Base-by-base conservation (phyloP, 1,284 basidiomycete species). In the Sparassis latifolia region DNA sequence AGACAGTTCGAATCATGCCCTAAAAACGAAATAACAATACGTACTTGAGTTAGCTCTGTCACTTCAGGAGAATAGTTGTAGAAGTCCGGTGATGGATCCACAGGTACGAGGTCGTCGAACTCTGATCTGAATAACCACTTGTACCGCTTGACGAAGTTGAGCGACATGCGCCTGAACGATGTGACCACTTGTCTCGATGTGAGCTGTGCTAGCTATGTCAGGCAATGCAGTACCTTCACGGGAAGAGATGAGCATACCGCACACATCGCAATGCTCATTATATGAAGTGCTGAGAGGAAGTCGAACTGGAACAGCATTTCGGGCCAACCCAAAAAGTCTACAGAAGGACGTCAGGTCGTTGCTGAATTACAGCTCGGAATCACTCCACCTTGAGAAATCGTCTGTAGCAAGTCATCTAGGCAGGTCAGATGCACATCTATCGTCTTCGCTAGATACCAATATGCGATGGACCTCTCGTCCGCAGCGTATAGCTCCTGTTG, bases 401-500 rank as follows among this genome's bases (percentile, higher is more conserved):
- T 61, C 2, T 57, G 52, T 20, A 75, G 51, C 41, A 89, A 49
- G 12, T 70, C 63, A 45, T 84, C 78, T 51, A 88, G 63, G 52
- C 73, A 75, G 3, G 64, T 62, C 7, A 85, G 58, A 57, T 88
- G 79, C n/a, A 65, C 63, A 27, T 80, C 75, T 2, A 84, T 65
- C 1, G 89, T 72, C 42, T 75, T 71, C 1, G 74, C 60, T 5
- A 74, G 67, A 59, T 89, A 86, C 84, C 87, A 90, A 67, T 90
- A 90, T 3, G 86, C 81, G 55, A 86, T 78, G 0, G 83, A 71
- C 41, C 72, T 76, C 60, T 92, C 89, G 40, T 84, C 76, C 0
- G 71, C 64, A 5, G 78, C 72, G 58, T 92, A 90, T 5, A 93
- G 66, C 42, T 87, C 83, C 30, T 91, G 69, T 61, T 91, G 87